Conservation (phyloP, 441 rosid species). For the Gossypium davidsonii region DNA sequence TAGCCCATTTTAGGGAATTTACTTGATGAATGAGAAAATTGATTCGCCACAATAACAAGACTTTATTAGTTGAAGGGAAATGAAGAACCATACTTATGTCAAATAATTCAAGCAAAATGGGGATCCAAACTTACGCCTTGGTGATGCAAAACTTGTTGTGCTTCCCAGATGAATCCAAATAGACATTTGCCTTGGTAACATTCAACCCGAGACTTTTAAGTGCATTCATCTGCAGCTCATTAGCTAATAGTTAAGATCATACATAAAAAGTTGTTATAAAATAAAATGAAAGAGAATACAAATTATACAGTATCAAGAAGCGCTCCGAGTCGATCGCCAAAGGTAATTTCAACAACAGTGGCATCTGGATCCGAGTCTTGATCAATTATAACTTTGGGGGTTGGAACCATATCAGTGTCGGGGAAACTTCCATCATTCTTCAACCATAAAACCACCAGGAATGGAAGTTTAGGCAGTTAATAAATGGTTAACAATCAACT, state of each 20-base stretch:
- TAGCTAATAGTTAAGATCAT: conserved; percentile 14
- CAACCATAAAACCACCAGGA: conserved; percentile 17
- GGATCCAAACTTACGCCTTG: conserved; percentile 42
- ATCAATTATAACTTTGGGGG: conserved; percentile 88
- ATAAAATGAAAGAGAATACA: background rate
- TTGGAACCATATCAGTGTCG: conserved; percentile 61
- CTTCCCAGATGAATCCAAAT: conserved; percentile 91
- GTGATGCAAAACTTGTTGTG: conserved; percentile 24
- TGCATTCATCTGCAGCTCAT: conserved; percentile 70
- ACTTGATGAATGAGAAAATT: background rate
- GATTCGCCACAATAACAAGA: background rate
- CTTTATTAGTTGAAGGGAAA: background rate
- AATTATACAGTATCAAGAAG: conserved; percentile 72
- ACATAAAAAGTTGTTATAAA: background rate
- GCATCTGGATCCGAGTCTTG: conserved; percentile 89
- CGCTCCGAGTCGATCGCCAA: conserved; percentile 98
- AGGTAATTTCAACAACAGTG: conserved; percentile 77
- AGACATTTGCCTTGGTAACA: conserved; percentile 89
- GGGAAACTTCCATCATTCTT: conserved; percentile 44
- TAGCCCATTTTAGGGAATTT: background rate
- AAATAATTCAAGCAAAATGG: background rate
- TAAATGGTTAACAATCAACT: background rate
- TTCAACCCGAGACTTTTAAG: conserved; percentile 91
- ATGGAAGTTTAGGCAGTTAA: conserved; percentile 1
- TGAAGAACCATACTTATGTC: background rate